phyloP scores from a whole-genome alignment of 192 early-diverging fungal genomes.

The Coemansia sp. region DNA sequence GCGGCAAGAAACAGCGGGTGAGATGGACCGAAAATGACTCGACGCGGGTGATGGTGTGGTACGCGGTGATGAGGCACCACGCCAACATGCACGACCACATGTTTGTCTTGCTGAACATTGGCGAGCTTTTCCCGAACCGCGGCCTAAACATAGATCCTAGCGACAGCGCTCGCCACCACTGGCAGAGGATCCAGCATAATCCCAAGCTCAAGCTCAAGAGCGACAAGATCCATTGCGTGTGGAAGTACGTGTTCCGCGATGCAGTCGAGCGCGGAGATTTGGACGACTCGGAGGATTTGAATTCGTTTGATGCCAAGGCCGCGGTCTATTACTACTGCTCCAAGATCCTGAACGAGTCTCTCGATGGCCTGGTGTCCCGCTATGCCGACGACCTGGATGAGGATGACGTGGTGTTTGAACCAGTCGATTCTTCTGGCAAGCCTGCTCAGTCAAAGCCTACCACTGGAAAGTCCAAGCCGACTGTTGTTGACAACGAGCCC shows the following conservation, averaged over 20 bases:
- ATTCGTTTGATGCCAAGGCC: slow-evolving; percentile 16
- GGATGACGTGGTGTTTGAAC: slow-evolving; percentile 3
- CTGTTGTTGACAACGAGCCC: background rate
- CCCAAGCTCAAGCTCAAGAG: background rate
- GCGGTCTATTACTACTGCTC: slow-evolving; percentile 24
- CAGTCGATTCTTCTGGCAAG: background rate
- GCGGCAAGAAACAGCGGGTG: background rate
- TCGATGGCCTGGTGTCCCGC: slow-evolving; percentile 16
- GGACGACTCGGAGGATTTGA: slow-evolving; percentile 16
- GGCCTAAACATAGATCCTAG: background rate
- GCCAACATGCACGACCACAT: slow-evolving; percentile 25
- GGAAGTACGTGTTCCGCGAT: slow-evolving; percentile 37
- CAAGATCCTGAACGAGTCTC: slow-evolving; percentile 7
- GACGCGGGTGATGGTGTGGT: slow-evolving; percentile 15
- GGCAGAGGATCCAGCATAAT: slow-evolving; percentile 5
- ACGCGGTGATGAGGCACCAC: slow-evolving; percentile 22
- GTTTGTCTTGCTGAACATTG: slow-evolving; percentile 9
- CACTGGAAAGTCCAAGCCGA: background rate
- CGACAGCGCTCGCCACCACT: slow-evolving; percentile 25
- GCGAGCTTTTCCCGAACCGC: slow-evolving; percentile 26
- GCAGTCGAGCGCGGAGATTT: slow-evolving; percentile 25
- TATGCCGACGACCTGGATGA: slow-evolving; percentile 21
- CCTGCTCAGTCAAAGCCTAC: background rate
- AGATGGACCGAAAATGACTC: slow-evolving; percentile 22
- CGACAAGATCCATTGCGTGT: slow-evolving; percentile 13